phyloP scores from a whole-genome alignment of 176 grass and related monocot genomes.

The Cenchrus fungigraminus region DNA sequence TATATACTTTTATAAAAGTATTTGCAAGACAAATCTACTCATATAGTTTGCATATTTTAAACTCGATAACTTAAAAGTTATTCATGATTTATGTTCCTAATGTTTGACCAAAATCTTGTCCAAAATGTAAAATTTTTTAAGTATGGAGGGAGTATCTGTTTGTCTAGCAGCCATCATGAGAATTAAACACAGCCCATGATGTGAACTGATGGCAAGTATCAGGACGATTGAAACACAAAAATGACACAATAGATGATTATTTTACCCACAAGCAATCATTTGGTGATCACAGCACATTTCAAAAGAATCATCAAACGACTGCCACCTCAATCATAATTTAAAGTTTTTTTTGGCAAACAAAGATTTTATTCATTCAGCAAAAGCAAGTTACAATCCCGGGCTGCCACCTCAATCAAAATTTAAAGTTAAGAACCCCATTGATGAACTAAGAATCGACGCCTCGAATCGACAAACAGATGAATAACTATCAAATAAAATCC shows the following conservation, averaged over 20 bases:
- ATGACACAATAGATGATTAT: not conserved
- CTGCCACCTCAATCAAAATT: not conserved
- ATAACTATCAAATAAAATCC: not conserved
- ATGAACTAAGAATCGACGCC: not conserved
- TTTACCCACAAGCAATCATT: not conserved
- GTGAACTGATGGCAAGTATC: not conserved
- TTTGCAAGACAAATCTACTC: too few relatives aligned
- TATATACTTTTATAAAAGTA: too few relatives aligned
- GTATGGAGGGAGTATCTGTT: not conserved
- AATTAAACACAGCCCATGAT: not conserved
- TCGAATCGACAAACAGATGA: not conserved
- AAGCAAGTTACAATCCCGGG: too few relatives aligned
- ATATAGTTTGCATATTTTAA: too few relatives aligned
- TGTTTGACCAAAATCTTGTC: too few relatives aligned
- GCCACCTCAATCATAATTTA: too few relatives aligned
- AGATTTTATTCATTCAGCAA: too few relatives aligned
- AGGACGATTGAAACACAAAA: not conserved
- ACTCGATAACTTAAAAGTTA: too few relatives aligned
- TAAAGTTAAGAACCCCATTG: not conserved
- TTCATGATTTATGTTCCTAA: too few relatives aligned
- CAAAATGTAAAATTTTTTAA: too few relatives aligned
- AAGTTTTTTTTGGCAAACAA: too few relatives aligned
- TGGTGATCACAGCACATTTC: constrained; percentile 6
- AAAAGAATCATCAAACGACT: not conserved
- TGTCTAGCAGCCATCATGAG: not conserved